phyloP scores from a whole-genome alignment of 2,329 filamentous ascomycete genomes.

The Saccharata proteae region DNA sequence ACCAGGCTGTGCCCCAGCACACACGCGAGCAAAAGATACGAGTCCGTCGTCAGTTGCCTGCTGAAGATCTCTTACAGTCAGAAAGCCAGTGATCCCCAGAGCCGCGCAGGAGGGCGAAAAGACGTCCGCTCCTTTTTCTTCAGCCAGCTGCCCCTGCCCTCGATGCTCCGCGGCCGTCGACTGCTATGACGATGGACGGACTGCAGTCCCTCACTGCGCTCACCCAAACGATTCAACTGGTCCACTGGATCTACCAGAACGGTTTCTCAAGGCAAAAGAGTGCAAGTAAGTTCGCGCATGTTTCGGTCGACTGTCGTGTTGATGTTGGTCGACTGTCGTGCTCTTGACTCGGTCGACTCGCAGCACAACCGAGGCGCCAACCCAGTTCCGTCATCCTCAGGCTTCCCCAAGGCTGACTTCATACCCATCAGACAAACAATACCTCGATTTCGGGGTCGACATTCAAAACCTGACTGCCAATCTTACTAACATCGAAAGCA shows the following conservation, averaged over 20 bases:
- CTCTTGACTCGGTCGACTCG: neutral
- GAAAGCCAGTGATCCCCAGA: neutral
- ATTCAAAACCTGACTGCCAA: constrained; percentile 8
- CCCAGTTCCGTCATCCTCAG: neutral
- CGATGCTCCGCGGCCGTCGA: neutral
- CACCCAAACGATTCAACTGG: constrained; percentile 9
- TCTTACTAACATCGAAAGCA: constrained; percentile 9
- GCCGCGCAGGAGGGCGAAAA: neutral
- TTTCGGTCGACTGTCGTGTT: constrained; percentile 2
- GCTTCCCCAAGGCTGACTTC: neutral
- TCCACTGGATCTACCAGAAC: constrained; percentile 9
- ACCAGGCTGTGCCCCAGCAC: too few relatives aligned
- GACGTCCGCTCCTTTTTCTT: constrained; percentile 2
- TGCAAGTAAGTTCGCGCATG: constrained; percentile 6
- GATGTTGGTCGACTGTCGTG: neutral
- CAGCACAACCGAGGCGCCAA: neutral
- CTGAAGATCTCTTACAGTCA: neutral
- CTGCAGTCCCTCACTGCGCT: constrained; percentile 3
- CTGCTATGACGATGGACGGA: constrained; percentile 1
- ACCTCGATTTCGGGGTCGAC: constrained; percentile 11
- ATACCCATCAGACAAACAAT: constrained; percentile 10
- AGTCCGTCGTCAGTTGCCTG: too few relatives aligned
- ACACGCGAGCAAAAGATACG: too few relatives aligned
- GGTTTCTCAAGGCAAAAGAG: constrained; percentile 11
- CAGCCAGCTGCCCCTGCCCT: neutral